Base-by-base conservation (phyloP, 768 basidiomycete species). In the Boletus sp. region DNA sequence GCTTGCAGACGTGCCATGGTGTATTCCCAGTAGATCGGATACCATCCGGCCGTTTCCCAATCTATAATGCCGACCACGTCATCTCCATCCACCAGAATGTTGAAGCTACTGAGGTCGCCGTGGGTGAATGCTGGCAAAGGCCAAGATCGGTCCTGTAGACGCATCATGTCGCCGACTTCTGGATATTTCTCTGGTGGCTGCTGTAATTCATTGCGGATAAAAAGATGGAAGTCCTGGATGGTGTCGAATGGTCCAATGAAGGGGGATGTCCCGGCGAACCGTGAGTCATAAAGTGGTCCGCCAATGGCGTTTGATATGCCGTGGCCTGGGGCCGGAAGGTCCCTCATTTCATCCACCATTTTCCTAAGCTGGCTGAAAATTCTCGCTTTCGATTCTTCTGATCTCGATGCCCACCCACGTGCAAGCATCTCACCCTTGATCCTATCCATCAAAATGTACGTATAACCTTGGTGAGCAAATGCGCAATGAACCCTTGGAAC, bases 21-120 rank as follows among this genome's bases (percentile, higher is more conserved):
- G 17, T 48, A 41, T 28, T 47, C 45, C 53, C 46, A 54, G 20
- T 55, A 53, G n/a, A 7, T 8, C 36, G 35, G 44, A 49, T 50
- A 49, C 54, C 47, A 55, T n/a, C 55, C 41, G 0, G 42, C 20
- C 1, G 41, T 50, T 45, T 56, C 55, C 54, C 47, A 50, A 11
- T 50, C 55, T 7, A 50, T 18, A 11, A 50, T 50, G 7, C 42
- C 48, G 10, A 56, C 42, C 1, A 50, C 24, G 0, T 20, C 4
- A 2, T 56, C 35, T 0, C 35, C 49, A 3, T 11, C 5, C 1
- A 36, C 48, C 2, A 50, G 12, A 3, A 37, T 37, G 7, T 37
- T 37, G 36, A 37, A 37, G 36, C 42, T 44, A n/a, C 48, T 56
- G 10, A 50, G 28, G 11, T 56, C 48, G 0, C 28, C 42, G 10